phyloP scores from a whole-genome alignment of 176 grass and related monocot species.

The Ensete ventricosum region DNA sequence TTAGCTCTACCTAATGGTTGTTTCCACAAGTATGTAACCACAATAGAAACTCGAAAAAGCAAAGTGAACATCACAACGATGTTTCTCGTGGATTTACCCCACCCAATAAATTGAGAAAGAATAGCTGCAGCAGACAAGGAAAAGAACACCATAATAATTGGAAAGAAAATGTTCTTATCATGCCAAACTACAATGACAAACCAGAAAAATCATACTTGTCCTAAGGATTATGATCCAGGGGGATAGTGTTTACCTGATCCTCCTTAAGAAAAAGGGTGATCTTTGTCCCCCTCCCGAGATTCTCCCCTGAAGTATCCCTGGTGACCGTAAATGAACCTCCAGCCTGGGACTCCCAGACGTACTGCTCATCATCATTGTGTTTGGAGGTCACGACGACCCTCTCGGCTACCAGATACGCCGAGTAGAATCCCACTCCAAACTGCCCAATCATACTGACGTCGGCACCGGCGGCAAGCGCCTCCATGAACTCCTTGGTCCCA shows the following conservation, averaged over 20 bases:
- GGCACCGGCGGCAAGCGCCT: constrained; percentile 88
- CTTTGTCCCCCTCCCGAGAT: constrained; percentile 83
- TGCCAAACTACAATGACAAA: neutral
- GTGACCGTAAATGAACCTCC: constrained; percentile 91
- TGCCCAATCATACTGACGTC: constrained; percentile 99
- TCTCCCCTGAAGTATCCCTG: constrained; percentile 65
- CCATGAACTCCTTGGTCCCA: constrained; percentile 95
- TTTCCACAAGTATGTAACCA: no score
- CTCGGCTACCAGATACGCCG: constrained; percentile 85
- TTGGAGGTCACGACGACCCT: constrained; percentile 73
- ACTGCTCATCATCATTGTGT: constrained; percentile 98
- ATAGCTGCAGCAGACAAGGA: no score
- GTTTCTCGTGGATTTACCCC: no score
- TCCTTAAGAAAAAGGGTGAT: constrained; percentile 94
- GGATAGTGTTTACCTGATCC: constrained; percentile 59
- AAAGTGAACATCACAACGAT: no score
- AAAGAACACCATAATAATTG: no score
- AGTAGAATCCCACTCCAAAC: constrained; percentile 95
- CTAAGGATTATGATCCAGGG: neutral
- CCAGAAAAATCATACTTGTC: neutral
- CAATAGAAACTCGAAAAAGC: no score
- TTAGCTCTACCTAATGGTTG: no score
- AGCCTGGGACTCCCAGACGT: constrained; percentile 94
- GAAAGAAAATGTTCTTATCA: neutral
- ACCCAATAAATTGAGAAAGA: no score